Conservation (phyloP, 75 land plant species). For the Gnetum montanum region DNA sequence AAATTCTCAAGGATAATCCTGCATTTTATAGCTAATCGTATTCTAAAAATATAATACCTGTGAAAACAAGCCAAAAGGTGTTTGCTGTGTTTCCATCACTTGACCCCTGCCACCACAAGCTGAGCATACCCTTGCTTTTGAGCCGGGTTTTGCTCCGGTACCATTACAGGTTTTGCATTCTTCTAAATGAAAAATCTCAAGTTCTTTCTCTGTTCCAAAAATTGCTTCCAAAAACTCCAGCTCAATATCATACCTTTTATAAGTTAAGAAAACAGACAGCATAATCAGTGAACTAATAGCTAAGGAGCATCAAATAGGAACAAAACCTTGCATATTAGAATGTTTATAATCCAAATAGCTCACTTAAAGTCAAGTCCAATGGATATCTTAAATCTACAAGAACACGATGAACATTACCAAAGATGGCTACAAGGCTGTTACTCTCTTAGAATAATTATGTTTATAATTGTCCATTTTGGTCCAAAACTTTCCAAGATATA, state of each 20-base stretch:
- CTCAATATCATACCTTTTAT: slow-evolving; percentile 68
- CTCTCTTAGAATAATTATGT: too few species aligned
- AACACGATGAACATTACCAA: too few species aligned
- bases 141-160: slow-evolving; percentile 75
- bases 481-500: too few species aligned
- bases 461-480: too few species aligned
- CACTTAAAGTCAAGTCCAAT: too few species aligned
- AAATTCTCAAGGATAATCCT: too few species aligned
- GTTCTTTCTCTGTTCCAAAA: slow-evolving; percentile 88
- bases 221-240: slow-evolving; percentile 83
- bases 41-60: slow-evolving; percentile 48
- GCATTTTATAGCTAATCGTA: too few species aligned
- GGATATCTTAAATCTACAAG: too few species aligned
- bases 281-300: neutral
- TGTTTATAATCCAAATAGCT: too few species aligned
- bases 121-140: slow-evolving; percentile 67
- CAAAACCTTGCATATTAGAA: neutral
- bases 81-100: slow-evolving; percentile 90
- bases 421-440: too few species aligned
- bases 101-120: slow-evolving; percentile 99
- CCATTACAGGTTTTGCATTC: slow-evolving; percentile 73
- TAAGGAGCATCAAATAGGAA: neutral
- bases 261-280: neutral
- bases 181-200: slow-evolving; percentile 81
- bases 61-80: slow-evolving; percentile 92